Base-by-base conservation (phyloP, 1,139 yeast species). In the Zhuliangozyma parablackwelliae region DNA sequence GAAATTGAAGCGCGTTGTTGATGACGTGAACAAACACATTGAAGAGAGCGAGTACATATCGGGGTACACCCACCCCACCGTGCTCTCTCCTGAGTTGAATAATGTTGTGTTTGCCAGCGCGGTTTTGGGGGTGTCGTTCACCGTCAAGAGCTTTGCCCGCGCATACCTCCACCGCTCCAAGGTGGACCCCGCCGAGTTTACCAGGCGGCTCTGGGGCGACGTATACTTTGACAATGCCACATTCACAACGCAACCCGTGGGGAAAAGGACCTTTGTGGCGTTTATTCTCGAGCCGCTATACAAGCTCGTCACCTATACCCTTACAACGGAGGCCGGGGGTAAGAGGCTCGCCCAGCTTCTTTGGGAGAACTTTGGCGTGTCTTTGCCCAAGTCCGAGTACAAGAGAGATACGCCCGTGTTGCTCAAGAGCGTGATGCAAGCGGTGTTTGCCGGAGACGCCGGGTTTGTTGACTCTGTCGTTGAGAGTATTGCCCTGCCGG, bases 211-310 rank as follows among this genome's bases (percentile, higher is more conserved):
- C 28, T 90, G 97, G 97, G 96, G 96, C 0, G 82, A 84, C 45
- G 54, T 79, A 10, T 82, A 69, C 50, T 86, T 64, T 50, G 63
- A 78, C 38, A 53, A 65, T 1, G 54, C 55, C 0, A 50, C 59
- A 0, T 65, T 72, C 24, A 69, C 63, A 39, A 16, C 16, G 16
- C 16, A 4, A 16, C 16, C 16, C 16, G 16, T 16, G 16, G 16
- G 16, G 4, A 23, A 6, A 3, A 61, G 88, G 38, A 61, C 90
- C 0, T 90, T 90, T 56, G 74, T 78, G 10, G 72, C 75, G 41
- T 84, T 89, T 47, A 69, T 92, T 8, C 62, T 89, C 12, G 80
- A 77, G 13, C 98, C 98, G 0, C 51, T 94, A 6, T 92, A 90
- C 61, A 90, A 92, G 53, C 56, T 90, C 5, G 64, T 82, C 34